phyloP scores from a whole-genome alignment of 495 filamentous ascomycete genomes.

The Xylaria castorea region DNA sequence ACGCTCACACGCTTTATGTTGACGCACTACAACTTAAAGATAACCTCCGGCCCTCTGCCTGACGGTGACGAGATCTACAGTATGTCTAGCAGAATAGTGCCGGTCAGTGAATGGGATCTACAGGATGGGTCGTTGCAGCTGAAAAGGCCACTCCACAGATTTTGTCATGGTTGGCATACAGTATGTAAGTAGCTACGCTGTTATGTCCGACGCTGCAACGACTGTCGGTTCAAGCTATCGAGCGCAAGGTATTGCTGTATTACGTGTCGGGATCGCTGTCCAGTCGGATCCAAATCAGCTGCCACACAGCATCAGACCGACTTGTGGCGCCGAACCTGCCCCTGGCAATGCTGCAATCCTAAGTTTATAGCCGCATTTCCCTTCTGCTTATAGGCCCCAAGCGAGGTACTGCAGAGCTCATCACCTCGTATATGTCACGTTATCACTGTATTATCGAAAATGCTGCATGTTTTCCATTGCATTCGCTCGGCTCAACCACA shows the following conservation, averaged over 20 bases:
- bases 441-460: conserved; percentile 26
- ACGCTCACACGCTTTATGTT: neutral
- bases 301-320: conserved; percentile 23
- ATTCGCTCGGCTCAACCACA: conserved; percentile 20
- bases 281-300: conserved; percentile 27
- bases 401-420: conserved; percentile 24
- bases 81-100: conserved; percentile 14
- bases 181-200: neutral
- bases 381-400: conserved; percentile 13
- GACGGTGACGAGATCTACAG: neutral
- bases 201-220: conserved; percentile 7
- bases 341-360: conserved; percentile 22
- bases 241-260: conserved; percentile 6
- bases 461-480: conserved; percentile 18
- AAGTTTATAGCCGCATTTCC: conserved; percentile 7
- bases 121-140: conserved; percentile 9
- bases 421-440: conserved; percentile 32
- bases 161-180: neutral
- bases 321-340: conserved; percentile 27
- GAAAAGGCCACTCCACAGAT: conserved; percentile 2
- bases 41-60: conserved; percentile 2
- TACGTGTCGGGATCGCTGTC: conserved; percentile 25
- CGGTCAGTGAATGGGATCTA: conserved; percentile 3
- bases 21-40: neutral
- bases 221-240: conserved; percentile 9